Percentiles rank a stretch among this genome's conserved stretches.
phyloP scores from a whole-genome alignment of 495 filamentous ascomycete genomes.

The Lasiosphaeria miniovina region DNA sequence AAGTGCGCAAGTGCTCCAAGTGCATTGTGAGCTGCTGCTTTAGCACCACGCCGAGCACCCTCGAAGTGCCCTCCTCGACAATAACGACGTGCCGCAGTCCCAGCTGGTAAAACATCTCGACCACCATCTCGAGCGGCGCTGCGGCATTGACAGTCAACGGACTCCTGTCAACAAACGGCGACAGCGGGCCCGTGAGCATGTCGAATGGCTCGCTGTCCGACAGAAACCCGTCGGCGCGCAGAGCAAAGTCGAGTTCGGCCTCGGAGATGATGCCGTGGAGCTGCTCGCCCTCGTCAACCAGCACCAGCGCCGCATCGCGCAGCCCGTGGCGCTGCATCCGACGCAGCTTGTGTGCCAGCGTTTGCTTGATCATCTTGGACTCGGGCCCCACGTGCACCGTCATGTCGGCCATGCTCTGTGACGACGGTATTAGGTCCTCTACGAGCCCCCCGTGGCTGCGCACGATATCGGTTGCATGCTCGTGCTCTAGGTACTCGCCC shows the following conservation, averaged over 20 bases:
- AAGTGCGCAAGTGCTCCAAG: constrained; percentile 25
- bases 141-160: constrained; percentile 49
- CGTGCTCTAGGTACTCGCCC: constrained; percentile 36
- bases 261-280: constrained; percentile 56
- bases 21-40: constrained; percentile 39
- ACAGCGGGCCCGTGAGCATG: constrained; percentile 41
- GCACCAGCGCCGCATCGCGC: constrained; percentile 55
- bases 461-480: constrained; percentile 29
- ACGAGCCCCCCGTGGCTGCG: constrained; percentile 15
- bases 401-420: constrained; percentile 55
- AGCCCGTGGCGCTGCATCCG: constrained; percentile 48
- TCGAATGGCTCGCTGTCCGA: constrained; percentile 33
- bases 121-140: constrained; percentile 56
- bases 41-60: constrained; percentile 41
- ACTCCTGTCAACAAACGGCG: constrained; percentile 52
- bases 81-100: constrained; percentile 53
- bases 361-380: constrained; percentile 41
- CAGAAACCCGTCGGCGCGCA: constrained; percentile 22
- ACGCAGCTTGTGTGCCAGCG: constrained; percentile 45
- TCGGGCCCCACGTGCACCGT: constrained; percentile 45
- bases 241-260: constrained; percentile 53
- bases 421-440: constrained; percentile 50
- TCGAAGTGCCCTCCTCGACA: constrained; percentile 42
- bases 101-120: constrained; percentile 58
- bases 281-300: constrained; percentile 46